Evolutionary conservation across 2,329 filamentous ascomycete genomes (phyloP).

Genomic region (Fusarium chaquense): DNA sequence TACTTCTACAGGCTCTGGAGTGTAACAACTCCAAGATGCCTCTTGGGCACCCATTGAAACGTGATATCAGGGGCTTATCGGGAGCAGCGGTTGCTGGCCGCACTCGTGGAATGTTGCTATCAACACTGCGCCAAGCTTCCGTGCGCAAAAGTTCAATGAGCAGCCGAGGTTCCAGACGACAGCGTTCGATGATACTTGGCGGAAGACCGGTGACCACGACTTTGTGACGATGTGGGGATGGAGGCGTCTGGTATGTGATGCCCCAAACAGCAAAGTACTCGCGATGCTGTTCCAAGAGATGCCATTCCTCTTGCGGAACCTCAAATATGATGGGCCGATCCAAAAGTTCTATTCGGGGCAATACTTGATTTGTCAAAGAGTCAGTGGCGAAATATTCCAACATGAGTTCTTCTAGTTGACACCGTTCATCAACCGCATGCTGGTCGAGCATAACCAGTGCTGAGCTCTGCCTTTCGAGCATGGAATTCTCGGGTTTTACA

Average conservation of each 20-base stretch:
- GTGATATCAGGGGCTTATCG: conserved; percentile 66
- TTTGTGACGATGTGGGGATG: conserved; percentile 21
- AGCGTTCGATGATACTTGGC: conserved; percentile 79
- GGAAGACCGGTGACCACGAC: conserved; percentile 73
- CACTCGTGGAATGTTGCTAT: conserved; percentile 50
- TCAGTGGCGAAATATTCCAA: conserved; percentile 58
- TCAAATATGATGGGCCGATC: conserved; percentile 73
- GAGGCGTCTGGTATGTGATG: conserved; percentile 68
- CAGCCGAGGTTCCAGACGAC: conserved; percentile 76
- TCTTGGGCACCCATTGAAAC: conserved; percentile 76
- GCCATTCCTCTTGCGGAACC: conserved; percentile 69
- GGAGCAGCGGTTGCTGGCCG: conserved; percentile 5
- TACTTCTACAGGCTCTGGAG: conserved; percentile 79
- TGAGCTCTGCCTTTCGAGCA: conserved; percentile 52
- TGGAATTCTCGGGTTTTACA: neutral
- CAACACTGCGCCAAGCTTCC: conserved; percentile 77
- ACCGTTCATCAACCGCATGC: conserved; percentile 92
- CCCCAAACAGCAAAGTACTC: conserved; percentile 79
- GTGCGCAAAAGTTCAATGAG: conserved; percentile 79
- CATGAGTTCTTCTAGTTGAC: conserved; percentile 81
- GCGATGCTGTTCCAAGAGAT: conserved; percentile 66
- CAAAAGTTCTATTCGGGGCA: conserved; percentile 54
- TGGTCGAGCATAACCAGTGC: conserved; percentile 86
- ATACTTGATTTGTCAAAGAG: neutral
- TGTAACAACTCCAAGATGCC: conserved; percentile 82